Base-by-base conservation (phyloP, 1,284 basidiomycete genomes). In the Nidula niveotomentosa region DNA sequence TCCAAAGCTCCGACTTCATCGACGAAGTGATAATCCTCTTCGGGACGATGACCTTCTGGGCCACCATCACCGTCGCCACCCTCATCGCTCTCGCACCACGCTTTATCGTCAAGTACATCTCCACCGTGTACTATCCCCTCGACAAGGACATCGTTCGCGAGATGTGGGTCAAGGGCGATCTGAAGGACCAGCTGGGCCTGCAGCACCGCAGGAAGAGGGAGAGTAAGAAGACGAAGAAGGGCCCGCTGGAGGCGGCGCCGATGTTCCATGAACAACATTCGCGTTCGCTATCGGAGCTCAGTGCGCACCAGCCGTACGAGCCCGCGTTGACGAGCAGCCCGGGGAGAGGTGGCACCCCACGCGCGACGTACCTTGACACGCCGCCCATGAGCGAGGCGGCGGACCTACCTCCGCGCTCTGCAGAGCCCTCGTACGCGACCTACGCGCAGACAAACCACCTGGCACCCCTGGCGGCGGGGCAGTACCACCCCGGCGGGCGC, bases 111-210 rank as follows among this genome's bases (percentile, higher is more conserved):
- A 92, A 93, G 65, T 92, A 82, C 69, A 65, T 86, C 52, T 76
- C 79, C 13, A 78, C 84, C 1, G 77, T 84, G 0, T 94, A 92
- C 64, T 72, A 69, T 50, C 91, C 93, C 4, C 75, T 86, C 13
- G 92, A 94, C 75, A 86, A 84, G 68, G 91, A 96, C 63, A 88
- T 96, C 57, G 78, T 97, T 8, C 86, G 94, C 17, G 94, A 97
- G 71, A 88, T 86, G 77, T 96, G 93, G 93, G 89, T 95, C 6
- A 70, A 73, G 49, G 93, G 93, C 4, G 85, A 93, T 64, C 78
- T 96, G 53, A 95, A 96, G 67, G 89, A 91, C 57, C 83, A 81
- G 49, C 79, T 96, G 0, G 93, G 93, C 0, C 81, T 96, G 53
- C 69, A 74, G 46, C 87, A 85, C 64, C 76, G 85, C 51, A 81